A percentile compares a stretch with the other conserved stretches of the same genome.
phyloP scores from a whole-genome alignment of 139 green algal genomes.

The Astrephomene gubernaculifera region DNA sequence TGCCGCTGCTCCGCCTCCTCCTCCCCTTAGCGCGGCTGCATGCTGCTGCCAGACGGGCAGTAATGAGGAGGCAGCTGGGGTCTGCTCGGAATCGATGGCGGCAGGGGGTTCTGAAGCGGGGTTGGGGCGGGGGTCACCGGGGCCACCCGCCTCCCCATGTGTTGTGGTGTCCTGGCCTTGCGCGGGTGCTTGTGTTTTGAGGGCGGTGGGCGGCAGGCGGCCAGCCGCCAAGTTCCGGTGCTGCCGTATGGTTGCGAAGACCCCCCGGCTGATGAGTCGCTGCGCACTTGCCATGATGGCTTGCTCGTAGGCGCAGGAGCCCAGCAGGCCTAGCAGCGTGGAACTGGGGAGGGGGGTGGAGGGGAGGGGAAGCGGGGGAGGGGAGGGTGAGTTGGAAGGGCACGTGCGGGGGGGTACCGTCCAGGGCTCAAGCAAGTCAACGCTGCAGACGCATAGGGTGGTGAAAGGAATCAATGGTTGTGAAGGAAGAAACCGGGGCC shows the following conservation, averaged over 20 bases:
- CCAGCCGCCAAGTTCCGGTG: background rate
- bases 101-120: no score
- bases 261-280: slow-evolving; percentile 39
- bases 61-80: no score
- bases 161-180: background rate
- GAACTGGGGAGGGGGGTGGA: background rate
- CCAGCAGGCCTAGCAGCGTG: slow-evolving; percentile 57
- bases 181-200: no score
- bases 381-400: background rate
- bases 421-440: background rate
- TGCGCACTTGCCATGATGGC: slow-evolving; percentile 54
- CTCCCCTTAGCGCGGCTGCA: background rate
- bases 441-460: no score
- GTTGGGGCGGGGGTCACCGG: no score
- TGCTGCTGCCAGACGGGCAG: background rate
- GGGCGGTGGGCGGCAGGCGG: background rate
- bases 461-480: no score
- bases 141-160: no score
- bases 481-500: background rate
- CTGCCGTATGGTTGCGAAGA: slow-evolving; percentile 20
- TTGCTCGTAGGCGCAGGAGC: slow-evolving; percentile 51
- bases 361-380: background rate
- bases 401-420: background rate
- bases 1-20: no score
- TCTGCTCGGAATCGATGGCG: no score